Base-by-base conservation (phyloP, 1,284 basidiomycete genomes). In the Ustilago lituana region DNA sequence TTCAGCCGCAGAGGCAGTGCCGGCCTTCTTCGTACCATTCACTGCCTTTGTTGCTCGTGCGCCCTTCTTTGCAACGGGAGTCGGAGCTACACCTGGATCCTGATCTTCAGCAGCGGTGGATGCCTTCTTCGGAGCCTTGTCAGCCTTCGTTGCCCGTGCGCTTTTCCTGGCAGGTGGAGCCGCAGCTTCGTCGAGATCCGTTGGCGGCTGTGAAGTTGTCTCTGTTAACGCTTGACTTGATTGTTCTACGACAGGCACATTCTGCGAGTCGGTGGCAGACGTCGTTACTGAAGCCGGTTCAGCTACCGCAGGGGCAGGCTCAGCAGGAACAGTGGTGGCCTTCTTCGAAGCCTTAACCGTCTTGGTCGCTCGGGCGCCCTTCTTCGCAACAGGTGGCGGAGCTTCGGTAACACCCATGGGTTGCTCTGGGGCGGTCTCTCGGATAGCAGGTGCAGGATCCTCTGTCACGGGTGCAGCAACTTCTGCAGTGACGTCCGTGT, bases 311-410 rank as follows among this genome's bases (percentile, higher is more conserved):
- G 51, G 26, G 17, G 11, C 53, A 10, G 39, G 10, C 4, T 47
- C 52, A 31, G 46, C 19, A 22, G 49, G 14, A 38, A 19, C 38
- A 31, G 46, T 26, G 11, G 8, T 24, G 15, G 37, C 40, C 14
- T 38, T n/a, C n/a, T n/a, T 27, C 2, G 24, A 27, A 10, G 32
- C 41, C 33, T 47, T 44, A 4, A 32, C 32, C 1, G 39, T 40
- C 36, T 56, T 46, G 14, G 47, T 29, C 24, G 41, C 49, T 31
- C 41, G 29, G 9, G 46, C 7, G 11, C 36, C 38, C 15, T 38
- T 46, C 32, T 52, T 40, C 17, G 43, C 48, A 12, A 27, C 19
- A 23, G 39, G 12, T 5, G 7, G 19, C 10, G 22, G 27, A 1
- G 29, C n/a, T 12, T 32, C 37, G 8, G 38, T 29, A 12, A 31